These are phyloP conservation scores for Dendrobium catenatum DNA, from an alignment of 106 monocot species.

Conservation along the genomic window DNA sequence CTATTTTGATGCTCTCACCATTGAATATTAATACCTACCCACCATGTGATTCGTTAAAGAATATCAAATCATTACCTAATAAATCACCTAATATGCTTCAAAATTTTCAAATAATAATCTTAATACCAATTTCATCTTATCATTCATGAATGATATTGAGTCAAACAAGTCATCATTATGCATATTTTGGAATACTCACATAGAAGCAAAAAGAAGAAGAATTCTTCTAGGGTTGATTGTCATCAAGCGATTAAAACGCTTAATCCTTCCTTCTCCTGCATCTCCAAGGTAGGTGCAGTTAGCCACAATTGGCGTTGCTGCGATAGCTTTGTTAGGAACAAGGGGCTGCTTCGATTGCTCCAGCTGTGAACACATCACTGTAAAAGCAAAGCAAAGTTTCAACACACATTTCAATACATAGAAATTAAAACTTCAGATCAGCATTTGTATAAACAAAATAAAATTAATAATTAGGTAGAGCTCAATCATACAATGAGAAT, in stretches of 20 bases:
- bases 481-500: too few species aligned
- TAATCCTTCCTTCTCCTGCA: conserved; percentile 22
- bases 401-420: neutral
- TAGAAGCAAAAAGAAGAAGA: conserved; percentile 31
- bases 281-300: conserved; percentile 10
- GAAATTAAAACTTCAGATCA: neutral
- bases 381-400: neutral
- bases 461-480: neutral
- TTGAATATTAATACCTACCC: too few species aligned
- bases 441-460: neutral
- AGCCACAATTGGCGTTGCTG: neutral
- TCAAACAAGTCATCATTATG: neutral
- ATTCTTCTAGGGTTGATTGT: conserved; percentile 23
- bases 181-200: conserved; percentile 19
- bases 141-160: neutral
- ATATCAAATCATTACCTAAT: too few species aligned
- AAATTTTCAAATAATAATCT: neutral
- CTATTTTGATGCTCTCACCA: too few species aligned
- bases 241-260: conserved; percentile 23
- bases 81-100: too few species aligned
- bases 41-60: too few species aligned
- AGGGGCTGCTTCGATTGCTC: conserved; percentile 17
- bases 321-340: conserved; percentile 6
- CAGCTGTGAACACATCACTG: conserved; percentile 18
- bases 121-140: neutral